These are phyloP conservation scores for Papiliotrema laurentii DNA, from an alignment of 1,284 basidiomycete genomes.

Conservation along the genomic window DNA sequence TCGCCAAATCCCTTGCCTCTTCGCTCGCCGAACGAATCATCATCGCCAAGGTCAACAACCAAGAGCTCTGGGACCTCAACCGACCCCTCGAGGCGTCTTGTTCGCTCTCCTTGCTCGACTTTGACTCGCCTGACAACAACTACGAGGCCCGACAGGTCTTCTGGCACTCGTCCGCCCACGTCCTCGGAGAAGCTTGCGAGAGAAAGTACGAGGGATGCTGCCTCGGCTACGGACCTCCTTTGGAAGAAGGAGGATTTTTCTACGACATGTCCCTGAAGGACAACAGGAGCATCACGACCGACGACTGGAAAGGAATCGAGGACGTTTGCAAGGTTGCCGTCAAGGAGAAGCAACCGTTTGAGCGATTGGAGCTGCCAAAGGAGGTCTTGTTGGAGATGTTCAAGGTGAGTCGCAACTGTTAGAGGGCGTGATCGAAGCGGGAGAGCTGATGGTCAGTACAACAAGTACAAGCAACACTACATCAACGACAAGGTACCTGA, in stretches of 20 bases:
- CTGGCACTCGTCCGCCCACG: conserved; percentile 99
- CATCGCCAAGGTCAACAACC: conserved; percentile 84
- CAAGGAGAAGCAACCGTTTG: conserved; percentile 97
- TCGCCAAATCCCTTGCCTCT: conserved; percentile 84
- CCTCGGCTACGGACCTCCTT: conserved; percentile 94
- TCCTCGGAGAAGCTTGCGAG: conserved; percentile 96
- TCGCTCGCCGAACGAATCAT: conserved; percentile 84
- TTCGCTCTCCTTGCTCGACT: conserved; percentile 83
- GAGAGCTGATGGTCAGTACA: conserved; percentile 65
- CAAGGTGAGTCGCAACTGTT: conserved; percentile 55
- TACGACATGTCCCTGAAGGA: conserved; percentile 77
- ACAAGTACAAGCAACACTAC: conserved; percentile 97
- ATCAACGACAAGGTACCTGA: conserved; percentile 96
- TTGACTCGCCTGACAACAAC: conserved; percentile 77
- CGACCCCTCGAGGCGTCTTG: conserved; percentile 81
- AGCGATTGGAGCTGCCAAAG: conserved; percentile 88
- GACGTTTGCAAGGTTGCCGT: conserved; percentile 80
- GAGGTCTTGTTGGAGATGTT: conserved; percentile 97
- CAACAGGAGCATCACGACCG: conserved; percentile 63
- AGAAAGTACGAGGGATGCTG: conserved; percentile 91
- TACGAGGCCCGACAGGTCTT: conserved; percentile 88
- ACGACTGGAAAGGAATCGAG: conserved; percentile 87
- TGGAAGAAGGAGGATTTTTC: conserved; percentile 94
- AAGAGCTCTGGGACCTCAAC: conserved; percentile 89
- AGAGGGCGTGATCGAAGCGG: background rate